Conservation (phyloP, 768 basidiomycete species). For the Daedaleopsis sinensis region DNA sequence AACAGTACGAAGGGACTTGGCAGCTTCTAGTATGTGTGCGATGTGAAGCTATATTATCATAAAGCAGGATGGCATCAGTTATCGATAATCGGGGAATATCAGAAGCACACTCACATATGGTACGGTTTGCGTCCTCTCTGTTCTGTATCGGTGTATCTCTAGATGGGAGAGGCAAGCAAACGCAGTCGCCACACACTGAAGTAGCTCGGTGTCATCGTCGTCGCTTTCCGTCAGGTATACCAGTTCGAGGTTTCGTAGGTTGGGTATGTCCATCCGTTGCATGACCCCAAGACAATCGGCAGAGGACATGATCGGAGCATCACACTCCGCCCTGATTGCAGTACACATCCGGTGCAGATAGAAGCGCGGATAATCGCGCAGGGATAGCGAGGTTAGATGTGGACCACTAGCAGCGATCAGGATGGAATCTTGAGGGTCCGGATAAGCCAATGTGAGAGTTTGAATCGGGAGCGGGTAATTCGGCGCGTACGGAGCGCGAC, state of each 20-base stretch:
- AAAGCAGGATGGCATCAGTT: neutral
- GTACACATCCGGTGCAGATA: neutral
- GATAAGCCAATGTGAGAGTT: neutral
- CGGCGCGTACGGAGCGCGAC: neutral
- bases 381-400: neutral
- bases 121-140: neutral
- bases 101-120: neutral
- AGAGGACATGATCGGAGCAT: neutral
- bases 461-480: neutral
- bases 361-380: neutral
- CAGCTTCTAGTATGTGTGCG: neutral
- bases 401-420: neutral
- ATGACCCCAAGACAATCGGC: neutral
- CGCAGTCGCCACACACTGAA: neutral
- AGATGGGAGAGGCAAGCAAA: neutral
- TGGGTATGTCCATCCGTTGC: neutral
- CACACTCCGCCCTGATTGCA: neutral
- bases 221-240: neutral
- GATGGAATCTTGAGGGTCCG: neutral
- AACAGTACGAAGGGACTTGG: neutral
- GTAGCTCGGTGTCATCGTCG: constrained; percentile 5
- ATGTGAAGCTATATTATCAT: neutral
- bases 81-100: neutral
- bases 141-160: constrained; percentile 5
- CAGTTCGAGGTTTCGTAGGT: neutral